Base-by-base conservation (phyloP, 805 yeast genomes). In the Hanseniaspora jakobsenii region DNA sequence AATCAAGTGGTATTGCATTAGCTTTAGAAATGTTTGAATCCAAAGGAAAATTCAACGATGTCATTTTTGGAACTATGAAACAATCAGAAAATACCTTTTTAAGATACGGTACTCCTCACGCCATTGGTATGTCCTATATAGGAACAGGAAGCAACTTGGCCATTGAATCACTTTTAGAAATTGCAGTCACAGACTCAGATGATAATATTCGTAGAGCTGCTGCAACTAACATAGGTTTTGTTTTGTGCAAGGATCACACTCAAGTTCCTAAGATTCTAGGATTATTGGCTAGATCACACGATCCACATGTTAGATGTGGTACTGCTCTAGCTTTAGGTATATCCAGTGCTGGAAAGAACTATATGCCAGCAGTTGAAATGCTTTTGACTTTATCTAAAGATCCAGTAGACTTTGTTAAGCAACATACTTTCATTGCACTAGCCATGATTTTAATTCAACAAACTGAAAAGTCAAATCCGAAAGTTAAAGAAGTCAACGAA, bases 251-350 rank as follows among this genome's bases (percentile, higher is more conserved):
- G 58, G 93, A 87, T 60, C 83, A 85, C 62, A 78, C 86, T 13
- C 86, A 95, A 0, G 89, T 91, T 17, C 98, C 98, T 47, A 81
- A 93, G 53, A 81, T 91, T 66, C 96, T 91, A 30, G 94, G 89
- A 61, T 70, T 91, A 47, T 71, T 91, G 53, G 76, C 95, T 0
- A 94, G 86, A 62, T 83, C 95, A 1, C 96, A 91, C 62, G 91
- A 91, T 61, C 95, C 98, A 12, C 96, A 91, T 59, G 97, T 91
- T 29, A 82, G 98, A 62, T 91, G 91, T 60, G 98, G 98, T 67
- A 83, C 96, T 26, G 95, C 97, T 2, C 69, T 91, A 76, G 98
- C 98, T 0, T 72, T 91, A 51, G 98, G 96, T 65, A 83, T 91
- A 50, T 77, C 97, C 3, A 87, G 97, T 69, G 95, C 96, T 19